Evolutionary conservation across 2,329 filamentous ascomycete species (phyloP).

Genomic region (Diplocarpon rosae): DNA sequence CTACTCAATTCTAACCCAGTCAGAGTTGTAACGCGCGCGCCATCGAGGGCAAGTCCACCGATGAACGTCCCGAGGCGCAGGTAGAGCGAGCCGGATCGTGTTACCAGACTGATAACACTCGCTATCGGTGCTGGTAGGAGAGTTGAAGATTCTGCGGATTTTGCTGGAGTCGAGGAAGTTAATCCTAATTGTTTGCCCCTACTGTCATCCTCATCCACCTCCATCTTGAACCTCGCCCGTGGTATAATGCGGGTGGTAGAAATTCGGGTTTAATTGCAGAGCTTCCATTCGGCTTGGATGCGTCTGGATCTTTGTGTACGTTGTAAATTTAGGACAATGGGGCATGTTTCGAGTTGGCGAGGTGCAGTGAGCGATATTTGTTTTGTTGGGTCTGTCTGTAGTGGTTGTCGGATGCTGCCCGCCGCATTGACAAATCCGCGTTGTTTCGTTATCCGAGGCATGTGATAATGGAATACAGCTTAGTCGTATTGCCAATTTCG

Average conservation of each 20-base stretch:
- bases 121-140: conserved; percentile 48
- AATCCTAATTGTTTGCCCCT: conserved; percentile 4
- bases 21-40: conserved; percentile 29
- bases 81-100: conserved; percentile 45
- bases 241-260: not conserved
- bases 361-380: not conserved
- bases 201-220: conserved; percentile 18
- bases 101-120: conserved; percentile 47
- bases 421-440: conserved; percentile 7
- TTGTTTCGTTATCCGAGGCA: conserved; percentile 13
- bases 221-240: conserved; percentile 13
- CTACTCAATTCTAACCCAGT: conserved; percentile 30
- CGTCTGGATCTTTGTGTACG: not conserved
- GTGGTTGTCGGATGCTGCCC: conserved; percentile 47
- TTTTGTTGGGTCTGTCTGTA: conserved; percentile 8
- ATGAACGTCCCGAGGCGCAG: conserved; percentile 30
- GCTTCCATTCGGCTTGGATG: conserved; percentile 3
- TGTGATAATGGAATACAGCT: conserved; percentile 15
- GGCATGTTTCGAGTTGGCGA: conserved; percentile 10
- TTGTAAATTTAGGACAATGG: not conserved
- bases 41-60: conserved; percentile 28
- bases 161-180: not conserved
- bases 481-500: not conserved
- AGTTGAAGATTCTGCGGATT: conserved; percentile 28
- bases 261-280: not conserved